These are phyloP conservation scores for Boechera divaricarpa DNA, from an alignment of 345 rosid species.

Conservation along the genomic window DNA sequence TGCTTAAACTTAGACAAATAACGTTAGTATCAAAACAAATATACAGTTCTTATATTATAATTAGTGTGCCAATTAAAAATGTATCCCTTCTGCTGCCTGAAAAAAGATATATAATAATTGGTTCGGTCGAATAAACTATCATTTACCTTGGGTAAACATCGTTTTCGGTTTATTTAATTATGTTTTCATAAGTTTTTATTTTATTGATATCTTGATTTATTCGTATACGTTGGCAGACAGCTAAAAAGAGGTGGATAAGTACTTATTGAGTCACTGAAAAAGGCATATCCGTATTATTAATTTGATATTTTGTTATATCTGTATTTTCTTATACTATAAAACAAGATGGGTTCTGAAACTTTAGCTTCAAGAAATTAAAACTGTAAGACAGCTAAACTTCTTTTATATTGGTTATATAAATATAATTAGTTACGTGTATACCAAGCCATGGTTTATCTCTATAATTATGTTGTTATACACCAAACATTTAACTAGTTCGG, in stretches of 20 bases:
- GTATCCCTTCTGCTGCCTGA: slow-evolving; percentile 21
- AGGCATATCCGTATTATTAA: slow-evolving; percentile 27
- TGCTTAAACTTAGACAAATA: no score
- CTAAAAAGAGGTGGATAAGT: slow-evolving; percentile 46
- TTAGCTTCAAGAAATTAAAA: slow-evolving; percentile 24
- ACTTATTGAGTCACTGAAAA: slow-evolving; percentile 36
- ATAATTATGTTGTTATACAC: slow-evolving; percentile 3
- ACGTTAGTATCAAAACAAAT: background rate
- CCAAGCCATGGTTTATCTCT: slow-evolving; percentile 5
- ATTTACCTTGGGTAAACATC: slow-evolving; percentile 2
- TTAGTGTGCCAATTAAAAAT: background rate
- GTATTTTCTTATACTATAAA: background rate
- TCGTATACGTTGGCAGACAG: slow-evolving; percentile 49
- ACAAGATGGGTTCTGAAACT: slow-evolving; percentile 10
- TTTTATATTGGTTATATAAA: slow-evolving; percentile 12
- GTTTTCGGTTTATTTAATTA: slow-evolving; percentile 34
- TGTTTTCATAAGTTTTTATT: background rate
- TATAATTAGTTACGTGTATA: background rate
- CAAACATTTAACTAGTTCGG: slow-evolving; percentile 11
- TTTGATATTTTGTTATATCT: slow-evolving; percentile 32
- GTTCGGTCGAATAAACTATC: slow-evolving; percentile 12
- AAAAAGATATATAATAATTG: background rate
- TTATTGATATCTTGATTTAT: slow-evolving; percentile 33
- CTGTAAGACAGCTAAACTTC: slow-evolving; percentile 30
- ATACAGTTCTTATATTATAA: background rate